Percentiles rank a stretch among this genome's conserved stretches.
Conservation (phyloP, 495 filamentous ascomycete species). For the Talaromyces trachyspermus region DNA sequence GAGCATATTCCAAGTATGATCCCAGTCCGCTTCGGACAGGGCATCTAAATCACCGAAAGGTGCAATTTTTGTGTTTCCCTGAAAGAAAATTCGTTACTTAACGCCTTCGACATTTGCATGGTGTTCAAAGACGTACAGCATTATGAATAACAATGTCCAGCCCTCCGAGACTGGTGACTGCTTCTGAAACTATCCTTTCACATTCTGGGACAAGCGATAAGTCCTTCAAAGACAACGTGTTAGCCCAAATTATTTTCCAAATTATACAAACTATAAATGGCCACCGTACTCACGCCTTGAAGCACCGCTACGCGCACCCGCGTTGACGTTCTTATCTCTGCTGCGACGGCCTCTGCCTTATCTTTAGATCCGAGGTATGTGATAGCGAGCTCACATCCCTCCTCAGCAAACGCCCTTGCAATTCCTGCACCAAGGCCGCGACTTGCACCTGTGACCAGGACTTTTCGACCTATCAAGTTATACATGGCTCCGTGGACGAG, state of each 20-base stretch:
- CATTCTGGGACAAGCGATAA: not conserved
- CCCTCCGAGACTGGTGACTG: constrained; percentile 52
- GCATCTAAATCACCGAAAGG: not conserved
- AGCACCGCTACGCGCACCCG: constrained; percentile 47
- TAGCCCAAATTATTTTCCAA: not conserved
- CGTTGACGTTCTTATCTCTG: constrained; percentile 42
- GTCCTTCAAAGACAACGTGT: not conserved
- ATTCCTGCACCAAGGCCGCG: constrained; percentile 61
- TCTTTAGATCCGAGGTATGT: constrained; percentile 51
- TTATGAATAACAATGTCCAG: constrained; percentile 66
- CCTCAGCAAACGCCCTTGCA: constrained; percentile 54
- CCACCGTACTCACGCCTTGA: constrained; percentile 44
- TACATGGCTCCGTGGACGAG: no score
- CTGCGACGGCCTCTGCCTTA: constrained; percentile 46
- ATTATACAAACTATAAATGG: not conserved
- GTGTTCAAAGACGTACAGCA: constrained; percentile 59
- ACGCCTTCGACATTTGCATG: constrained; percentile 54
- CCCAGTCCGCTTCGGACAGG: constrained; percentile 44
- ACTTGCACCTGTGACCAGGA: constrained; percentile 61
- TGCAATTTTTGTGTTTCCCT: constrained; percentile 52
- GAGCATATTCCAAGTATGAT: no score
- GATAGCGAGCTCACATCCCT: constrained; percentile 61
- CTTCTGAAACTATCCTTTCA: constrained; percentile 47
- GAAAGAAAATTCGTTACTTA: constrained; percentile 50
- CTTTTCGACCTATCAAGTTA: no score